Evolutionary conservation across 495 filamentous ascomycete species (phyloP).

Genomic region (Penicillium egyptiacum): DNA sequence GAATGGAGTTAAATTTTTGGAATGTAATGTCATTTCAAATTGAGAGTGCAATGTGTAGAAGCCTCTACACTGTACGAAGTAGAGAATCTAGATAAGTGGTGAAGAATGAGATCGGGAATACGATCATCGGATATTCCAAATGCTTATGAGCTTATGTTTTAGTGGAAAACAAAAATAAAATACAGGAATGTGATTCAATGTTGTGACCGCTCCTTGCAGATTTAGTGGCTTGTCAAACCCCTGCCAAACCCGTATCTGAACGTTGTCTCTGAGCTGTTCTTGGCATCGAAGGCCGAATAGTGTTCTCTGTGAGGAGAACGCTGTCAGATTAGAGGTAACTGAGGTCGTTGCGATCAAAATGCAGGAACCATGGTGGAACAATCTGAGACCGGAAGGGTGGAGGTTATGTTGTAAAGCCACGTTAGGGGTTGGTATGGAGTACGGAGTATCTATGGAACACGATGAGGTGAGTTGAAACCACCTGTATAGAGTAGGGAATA

Average conservation of each 20-base stretch:
- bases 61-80: not conserved
- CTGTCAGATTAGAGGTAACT: not conserved
- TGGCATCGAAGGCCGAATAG: not conserved
- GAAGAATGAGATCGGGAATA: not conserved
- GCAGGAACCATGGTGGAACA: not conserved
- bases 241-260: not conserved
- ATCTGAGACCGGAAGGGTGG: constrained; percentile 1
- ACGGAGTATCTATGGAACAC: not conserved
- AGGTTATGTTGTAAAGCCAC: not conserved
- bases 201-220: constrained; percentile 9
- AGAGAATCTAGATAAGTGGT: not conserved
- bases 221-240: constrained; percentile 4
- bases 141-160: constrained; percentile 4
- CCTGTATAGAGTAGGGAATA: not conserved
- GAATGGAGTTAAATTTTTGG: not conserved
- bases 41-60: not conserved
- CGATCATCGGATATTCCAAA: not conserved
- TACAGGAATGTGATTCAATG: not conserved
- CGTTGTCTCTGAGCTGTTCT: not conserved
- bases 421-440: not conserved
- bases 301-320: not conserved
- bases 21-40: not conserved
- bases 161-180: not conserved
- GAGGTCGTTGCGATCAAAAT: not conserved
- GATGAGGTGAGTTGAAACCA: not conserved